These are phyloP conservation scores for Boehmeria nivea DNA, from an alignment of 306 rosid species.

Conservation along the genomic window DNA sequence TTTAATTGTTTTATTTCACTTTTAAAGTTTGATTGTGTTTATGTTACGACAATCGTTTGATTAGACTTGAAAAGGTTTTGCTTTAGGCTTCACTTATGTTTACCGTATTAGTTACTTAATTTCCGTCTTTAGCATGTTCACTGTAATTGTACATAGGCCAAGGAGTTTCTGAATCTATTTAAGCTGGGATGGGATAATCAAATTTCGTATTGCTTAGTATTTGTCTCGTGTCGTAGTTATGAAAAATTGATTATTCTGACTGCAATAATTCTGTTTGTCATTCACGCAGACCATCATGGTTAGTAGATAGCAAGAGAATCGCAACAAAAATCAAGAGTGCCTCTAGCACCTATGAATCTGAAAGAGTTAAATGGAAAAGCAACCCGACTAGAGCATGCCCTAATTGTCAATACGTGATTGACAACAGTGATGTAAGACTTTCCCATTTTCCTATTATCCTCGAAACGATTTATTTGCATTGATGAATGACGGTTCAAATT, in stretches of 20 bases:
- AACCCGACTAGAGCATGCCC: conserved; percentile 81
- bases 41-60: too few species aligned
- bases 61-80: too few species aligned
- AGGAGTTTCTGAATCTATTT: neutral
- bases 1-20: too few species aligned
- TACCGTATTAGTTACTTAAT: too few species aligned
- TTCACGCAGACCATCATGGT: conserved; percentile 63
- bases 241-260: conserved; percentile 1
- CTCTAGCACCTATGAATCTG: conserved; percentile 44
- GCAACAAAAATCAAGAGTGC: conserved; percentile 87
- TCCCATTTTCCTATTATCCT: neutral
- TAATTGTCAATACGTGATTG: conserved; percentile 57
- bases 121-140: too few species aligned
- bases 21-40: too few species aligned
- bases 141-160: neutral
- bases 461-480: neutral
- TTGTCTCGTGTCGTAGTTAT: neutral
- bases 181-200: too few species aligned
- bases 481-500: too few species aligned
- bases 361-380: conserved; percentile 55
- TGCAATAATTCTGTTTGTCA: conserved; percentile 9
- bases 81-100: too few species aligned
- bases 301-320: conserved; percentile 75
- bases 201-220: too few species aligned
- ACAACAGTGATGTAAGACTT: conserved; percentile 69